A percentile compares a stretch with the other conserved stretches of the same genome.
Evolutionary conservation across 805 yeast species (phyloP).

Genomic region (Cyberlindnera mycetangii): DNA sequence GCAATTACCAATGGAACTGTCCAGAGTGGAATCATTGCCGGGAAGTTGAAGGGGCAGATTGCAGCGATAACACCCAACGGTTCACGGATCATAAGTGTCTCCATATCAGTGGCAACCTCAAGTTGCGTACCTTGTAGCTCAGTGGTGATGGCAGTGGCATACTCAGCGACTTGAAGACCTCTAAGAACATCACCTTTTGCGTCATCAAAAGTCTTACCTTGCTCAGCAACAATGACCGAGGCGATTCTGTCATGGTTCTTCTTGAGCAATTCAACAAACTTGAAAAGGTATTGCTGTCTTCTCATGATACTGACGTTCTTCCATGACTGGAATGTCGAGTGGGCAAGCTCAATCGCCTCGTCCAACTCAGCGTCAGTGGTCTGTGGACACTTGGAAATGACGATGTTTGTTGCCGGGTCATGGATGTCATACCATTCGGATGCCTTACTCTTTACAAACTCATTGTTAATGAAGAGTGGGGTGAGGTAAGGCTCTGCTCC

Average conservation of each 20-base stretch:
- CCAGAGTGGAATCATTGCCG: conserved; percentile 74
- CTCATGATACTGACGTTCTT: conserved; percentile 40
- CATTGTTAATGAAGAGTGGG: conserved; percentile 46
- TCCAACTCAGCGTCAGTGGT: conserved; percentile 60
- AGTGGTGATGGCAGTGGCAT: conserved; percentile 62
- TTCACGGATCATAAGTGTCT: conserved; percentile 67
- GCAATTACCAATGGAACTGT: conserved; percentile 51
- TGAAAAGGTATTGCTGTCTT: conserved; percentile 64
- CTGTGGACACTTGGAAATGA: conserved; percentile 69
- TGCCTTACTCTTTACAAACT: conserved; percentile 44
- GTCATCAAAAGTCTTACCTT: conserved; percentile 73
- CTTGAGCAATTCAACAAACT: conserved; percentile 60
- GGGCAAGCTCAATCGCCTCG: conserved; percentile 62
- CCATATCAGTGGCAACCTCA: conserved; percentile 73
- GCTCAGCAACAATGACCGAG: conserved; percentile 61
- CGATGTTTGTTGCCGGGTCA: conserved; percentile 69
- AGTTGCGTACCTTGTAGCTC: conserved; percentile 61
- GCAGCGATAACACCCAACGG: conserved; percentile 75
- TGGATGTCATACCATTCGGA: conserved; percentile 60
- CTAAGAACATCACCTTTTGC: conserved; percentile 74
- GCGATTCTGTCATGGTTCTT: conserved; percentile 69
- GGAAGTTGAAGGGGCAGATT: conserved; percentile 81
- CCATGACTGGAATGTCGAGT: conserved; percentile 47
- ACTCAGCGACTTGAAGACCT: conserved; percentile 78
- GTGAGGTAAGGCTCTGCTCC: conserved; percentile 45